phyloP scores from a whole-genome alignment of 2,329 filamentous ascomycete genomes.

The Arthrobotrys sinensis region DNA sequence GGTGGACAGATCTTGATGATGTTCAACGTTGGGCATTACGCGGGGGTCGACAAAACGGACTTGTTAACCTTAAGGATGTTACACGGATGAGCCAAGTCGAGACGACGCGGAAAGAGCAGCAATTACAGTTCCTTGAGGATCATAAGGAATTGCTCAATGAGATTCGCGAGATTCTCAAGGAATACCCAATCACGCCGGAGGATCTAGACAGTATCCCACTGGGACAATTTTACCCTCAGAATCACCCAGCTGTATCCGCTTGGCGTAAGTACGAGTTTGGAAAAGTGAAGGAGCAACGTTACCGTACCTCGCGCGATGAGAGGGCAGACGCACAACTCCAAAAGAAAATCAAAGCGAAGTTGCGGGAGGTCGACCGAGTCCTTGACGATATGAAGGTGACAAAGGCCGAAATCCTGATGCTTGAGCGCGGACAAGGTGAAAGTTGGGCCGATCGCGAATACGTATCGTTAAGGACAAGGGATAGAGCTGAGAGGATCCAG shows the following conservation, averaged over 20 bases:
- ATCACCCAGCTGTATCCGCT: conserved; percentile 15
- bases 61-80: conserved; percentile 34
- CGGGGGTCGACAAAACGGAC: conserved; percentile 42
- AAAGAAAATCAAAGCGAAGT: conserved; percentile 17
- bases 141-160: neutral
- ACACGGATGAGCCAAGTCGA: conserved; percentile 5
- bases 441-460: conserved; percentile 36
- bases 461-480: neutral
- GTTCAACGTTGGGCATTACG: conserved; percentile 33
- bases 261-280: conserved; percentile 16
- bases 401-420: conserved; percentile 38
- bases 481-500: conserved; percentile 2
- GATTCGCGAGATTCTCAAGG: neutral
- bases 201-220: neutral
- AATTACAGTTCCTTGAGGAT: conserved; percentile 25
- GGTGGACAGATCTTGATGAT: neutral
- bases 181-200: conserved; percentile 20
- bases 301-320: neutral
- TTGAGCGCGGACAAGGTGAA: conserved; percentile 48
- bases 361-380: neutral
- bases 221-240: conserved; percentile 33
- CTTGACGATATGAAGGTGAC: conserved; percentile 44
- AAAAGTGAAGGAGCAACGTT: neutral
- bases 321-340: neutral
- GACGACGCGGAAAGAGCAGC: conserved; percentile 6